Conservation (phyloP, 345 rosid genomes). For the Gossypium anomalum region DNA sequence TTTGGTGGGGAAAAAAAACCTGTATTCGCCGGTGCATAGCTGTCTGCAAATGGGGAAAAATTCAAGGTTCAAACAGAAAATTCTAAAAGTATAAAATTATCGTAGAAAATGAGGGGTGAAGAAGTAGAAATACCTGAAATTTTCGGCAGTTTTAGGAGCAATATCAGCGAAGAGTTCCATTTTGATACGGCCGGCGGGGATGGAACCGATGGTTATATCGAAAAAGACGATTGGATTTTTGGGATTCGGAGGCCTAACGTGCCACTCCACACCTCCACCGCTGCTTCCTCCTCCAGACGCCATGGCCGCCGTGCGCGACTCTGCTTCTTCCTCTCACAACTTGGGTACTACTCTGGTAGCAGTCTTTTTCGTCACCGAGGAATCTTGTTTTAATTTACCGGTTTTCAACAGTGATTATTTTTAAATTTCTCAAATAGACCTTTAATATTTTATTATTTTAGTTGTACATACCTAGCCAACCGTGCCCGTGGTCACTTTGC, state of each 20-base stretch:
- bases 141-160: slow-evolving; percentile 86
- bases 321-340: background rate
- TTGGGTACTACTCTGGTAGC: background rate
- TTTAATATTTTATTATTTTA: no score
- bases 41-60: slow-evolving; percentile 50
- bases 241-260: slow-evolving; percentile 83
- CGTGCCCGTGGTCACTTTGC: no score
- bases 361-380: background rate
- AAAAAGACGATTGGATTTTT: slow-evolving; percentile 97
- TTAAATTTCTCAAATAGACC: background rate
- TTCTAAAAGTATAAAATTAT: background rate
- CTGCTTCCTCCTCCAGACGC: slow-evolving; percentile 40
- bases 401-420: no score
- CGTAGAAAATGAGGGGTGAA: background rate
- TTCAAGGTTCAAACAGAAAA: background rate
- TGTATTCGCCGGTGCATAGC: slow-evolving; percentile 91
- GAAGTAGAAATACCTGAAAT: slow-evolving; percentile 57
- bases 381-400: background rate
- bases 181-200: slow-evolving; percentile 90
- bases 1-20: slow-evolving; percentile 30
- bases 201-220: slow-evolving; percentile 84
- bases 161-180: slow-evolving; percentile 98
- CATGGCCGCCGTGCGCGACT: slow-evolving; percentile 25
- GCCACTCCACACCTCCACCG: slow-evolving; percentile 87
- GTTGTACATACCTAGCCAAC: no score